Evolutionary conservation across 305 asterid species (phyloP), one percentile per base, ranked within the genome.

Genomic region (Solanum hybrid): DNA sequence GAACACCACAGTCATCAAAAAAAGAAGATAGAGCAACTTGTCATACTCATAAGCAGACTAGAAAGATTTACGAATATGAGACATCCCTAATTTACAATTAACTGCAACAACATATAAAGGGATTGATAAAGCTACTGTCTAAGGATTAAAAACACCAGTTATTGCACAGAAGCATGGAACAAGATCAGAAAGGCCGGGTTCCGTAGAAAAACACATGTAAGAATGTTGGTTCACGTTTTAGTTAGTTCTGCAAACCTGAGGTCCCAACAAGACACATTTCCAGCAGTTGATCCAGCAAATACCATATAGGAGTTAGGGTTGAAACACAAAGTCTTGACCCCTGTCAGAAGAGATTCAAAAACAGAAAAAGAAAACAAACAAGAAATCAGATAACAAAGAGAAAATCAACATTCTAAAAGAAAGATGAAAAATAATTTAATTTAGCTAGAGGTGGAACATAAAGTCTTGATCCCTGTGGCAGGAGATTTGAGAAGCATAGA

Each of bases 181-280:
- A 31, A 79, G 66, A 88, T 9, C 36, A 42, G 71, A 81, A 42
- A 81, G 27, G 38, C 40, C 22, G 29, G 10, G 72, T 5, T 46
- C 17, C 1, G 7, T 40, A 40, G 34, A 80, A 79, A 73, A 29
- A 29, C 37, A 82, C 17, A 82, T 46, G 72, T 26, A 7, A 84
- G 73, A 81, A 42, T 81, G 71, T 46, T 31, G 73, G 27, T 46
- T 46, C 72, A 84, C 0, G 20, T 69, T 42, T 87, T 38, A 40
- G 42, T 35, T 36, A 75, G 32, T 87, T 40, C 75, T 20, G 90
- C 91, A 79, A 93, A 96, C 99, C 98, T 95, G 77, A 97, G 89
- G 92, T 97, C 99, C 98, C 98, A 97, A 91, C 98, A 95, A 89
- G 96, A 95, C 89, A 94, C 96, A 89, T 92, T 90, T 14, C 99